Base-by-base conservation (phyloP, 768 basidiomycete genomes). In the Lactarius deliciosus region DNA sequence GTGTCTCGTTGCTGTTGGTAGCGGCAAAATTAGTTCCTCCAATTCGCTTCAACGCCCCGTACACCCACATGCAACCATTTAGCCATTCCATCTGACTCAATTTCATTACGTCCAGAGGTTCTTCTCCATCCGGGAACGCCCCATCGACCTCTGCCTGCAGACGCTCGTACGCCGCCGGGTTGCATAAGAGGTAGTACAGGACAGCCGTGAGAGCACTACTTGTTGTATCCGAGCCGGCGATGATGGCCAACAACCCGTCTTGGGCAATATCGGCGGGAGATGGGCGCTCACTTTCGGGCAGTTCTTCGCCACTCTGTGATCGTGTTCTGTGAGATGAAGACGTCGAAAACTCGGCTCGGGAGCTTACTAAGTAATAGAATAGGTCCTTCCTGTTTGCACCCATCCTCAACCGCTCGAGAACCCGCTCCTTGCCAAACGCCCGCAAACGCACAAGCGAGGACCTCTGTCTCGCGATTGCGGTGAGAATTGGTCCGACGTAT, bases 351-450 rank as follows among this genome's bases (percentile, higher is more conserved):
- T 18, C 5, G 55, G 30, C n/a, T 8, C 30, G 7, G 18, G 55
- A 34, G 38, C 71, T 5, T 70, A 81, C 80, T 53, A 81, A 65
- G 68, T 81, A 73, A 66, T 78, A 74, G 68, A 79, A 81, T 1
- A 81, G 69, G 63, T 80, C 79, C 50, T 76, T 77, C 15, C 54
- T 53, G 34, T 59, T 34, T 25, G 62, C 28, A 20, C 56, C 38
- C 43, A 45, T 63, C 61, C 43, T 22, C 22, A 56, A 18, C 11
- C 64, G 55, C 20, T 20, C 22, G 22, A 53, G 22, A 13, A 1
- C 13, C 50, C 50, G 22, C 15, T 59, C 53, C 25, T n/a, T 25
- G 22, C 50, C 15, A 60, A 40, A 56, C 25, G 38, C 5, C 41
- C 28, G 47, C 8, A 25, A 1, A 34, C 22, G 57, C 5, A 18